These are phyloP conservation scores for Phytophthora hibernalis DNA, from an alignment of 352 stramenopile species.

Conservation along the genomic window DNA sequence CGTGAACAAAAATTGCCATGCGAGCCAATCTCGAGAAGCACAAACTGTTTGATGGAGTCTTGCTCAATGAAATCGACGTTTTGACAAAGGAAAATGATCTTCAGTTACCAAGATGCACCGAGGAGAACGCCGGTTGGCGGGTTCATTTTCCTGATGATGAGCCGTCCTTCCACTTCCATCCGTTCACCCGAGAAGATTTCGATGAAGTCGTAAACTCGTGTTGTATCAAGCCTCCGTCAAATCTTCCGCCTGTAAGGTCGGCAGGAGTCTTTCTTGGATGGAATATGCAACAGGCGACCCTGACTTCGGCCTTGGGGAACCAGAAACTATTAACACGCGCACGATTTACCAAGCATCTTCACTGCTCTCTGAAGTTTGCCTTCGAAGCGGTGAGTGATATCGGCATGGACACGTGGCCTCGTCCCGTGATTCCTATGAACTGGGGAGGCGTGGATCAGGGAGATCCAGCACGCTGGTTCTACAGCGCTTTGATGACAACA, in stretches of 20 bases:
- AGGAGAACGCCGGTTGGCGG: background rate
- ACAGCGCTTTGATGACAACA: no score
- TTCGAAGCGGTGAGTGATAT: background rate
- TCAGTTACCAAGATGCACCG: no score
- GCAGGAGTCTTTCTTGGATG: slow-evolving; percentile 19
- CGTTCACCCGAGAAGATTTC: slow-evolving; percentile 16
- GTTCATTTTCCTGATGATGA: slow-evolving; percentile 20
- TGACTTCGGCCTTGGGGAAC: background rate
- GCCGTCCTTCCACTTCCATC: slow-evolving; percentile 35
- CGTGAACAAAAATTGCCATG: no score
- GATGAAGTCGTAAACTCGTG: background rate
- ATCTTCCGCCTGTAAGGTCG: background rate
- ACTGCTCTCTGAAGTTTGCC: no score
- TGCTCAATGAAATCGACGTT: no score
- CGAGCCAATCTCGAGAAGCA: no score
- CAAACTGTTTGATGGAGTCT: no score
- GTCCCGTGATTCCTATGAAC: background rate
- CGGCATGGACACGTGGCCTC: no score
- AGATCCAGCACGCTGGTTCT: no score
- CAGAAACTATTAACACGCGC: background rate
- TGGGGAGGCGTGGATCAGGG: no score
- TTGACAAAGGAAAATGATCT: no score
- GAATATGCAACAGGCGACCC: slow-evolving; percentile 18
- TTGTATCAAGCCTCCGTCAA: background rate
- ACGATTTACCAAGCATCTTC: background rate